Evolutionary conservation across 2,329 filamentous ascomycete genomes (phyloP), one percentile per base, ranked within the genome.

Genomic region (Torrubiellomyces zombiae): DNA sequence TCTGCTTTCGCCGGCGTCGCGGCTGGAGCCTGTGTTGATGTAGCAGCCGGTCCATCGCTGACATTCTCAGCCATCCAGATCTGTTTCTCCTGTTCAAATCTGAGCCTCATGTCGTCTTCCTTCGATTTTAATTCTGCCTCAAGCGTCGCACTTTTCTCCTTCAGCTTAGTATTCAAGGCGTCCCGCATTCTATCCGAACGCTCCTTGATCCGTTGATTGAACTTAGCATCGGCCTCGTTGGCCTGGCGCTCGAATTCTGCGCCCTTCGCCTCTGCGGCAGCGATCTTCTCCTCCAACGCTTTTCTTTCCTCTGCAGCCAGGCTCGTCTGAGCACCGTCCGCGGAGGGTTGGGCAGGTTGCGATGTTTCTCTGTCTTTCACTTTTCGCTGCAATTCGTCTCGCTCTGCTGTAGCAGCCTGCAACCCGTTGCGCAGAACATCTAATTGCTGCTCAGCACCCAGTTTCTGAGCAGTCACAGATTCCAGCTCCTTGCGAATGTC

Each of bases 131-230:
- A 57, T 30, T 64, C 57, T 16, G 61, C 58, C 25, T 62, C 58
- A 33, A 58, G 50, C 31, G 60, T 55, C 25, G 58, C 48, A 35
- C 62, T 64, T 21, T 72, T 65, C 37, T 81, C 80, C 28, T 60
- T 67, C 10, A 92, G 58, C 43, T 77, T 81, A 42, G 68, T 72
- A 38, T 73, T 75, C 24, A 81, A 52, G 2, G 64, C 52, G 13
- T 66, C 60, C 40, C 73, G 76, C 74, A 81, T 77, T 43, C 66
- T 67, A 21, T 79, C 68, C 2, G 71, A 72, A 21, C 73, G 63
- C 26, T 63, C 56, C 38, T 77, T 77, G 30, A 79, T 58, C 8
- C 63, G 70, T 18, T 51, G 54, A 28, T 67, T 58, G 22, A 71
- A 63, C 27, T 58, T 62, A 16, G 68, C 63, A 40, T 85, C 77